Conservation (phyloP, 805 yeast genomes). For the Candida fluviatilis region DNA sequence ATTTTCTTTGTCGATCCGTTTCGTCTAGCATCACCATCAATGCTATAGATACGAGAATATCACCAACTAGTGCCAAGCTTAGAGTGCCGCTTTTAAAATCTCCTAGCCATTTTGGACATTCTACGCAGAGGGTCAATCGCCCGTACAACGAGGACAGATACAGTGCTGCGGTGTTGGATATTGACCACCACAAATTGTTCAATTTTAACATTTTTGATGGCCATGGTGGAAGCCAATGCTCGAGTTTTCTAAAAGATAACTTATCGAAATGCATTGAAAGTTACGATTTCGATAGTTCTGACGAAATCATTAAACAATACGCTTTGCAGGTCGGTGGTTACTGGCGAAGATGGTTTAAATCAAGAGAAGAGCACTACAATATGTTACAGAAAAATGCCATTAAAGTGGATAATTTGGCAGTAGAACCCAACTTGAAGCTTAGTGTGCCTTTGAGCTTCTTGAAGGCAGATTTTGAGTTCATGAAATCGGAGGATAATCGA, state of each 20-base stretch:
- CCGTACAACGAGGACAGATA: conserved; percentile 77
- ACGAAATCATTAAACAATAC: conserved; percentile 51
- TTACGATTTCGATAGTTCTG: conserved; percentile 27
- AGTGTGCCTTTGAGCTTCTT: conserved; percentile 64
- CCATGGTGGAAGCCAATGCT: conserved; percentile 84
- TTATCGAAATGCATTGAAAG: conserved; percentile 53
- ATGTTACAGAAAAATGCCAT: conserved; percentile 18
- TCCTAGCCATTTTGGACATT: conserved; percentile 78
- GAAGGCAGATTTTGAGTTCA: conserved; percentile 60
- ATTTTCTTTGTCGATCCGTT: conserved; percentile 7
- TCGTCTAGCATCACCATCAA: conserved; percentile 26
- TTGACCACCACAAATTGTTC: conserved; percentile 36
- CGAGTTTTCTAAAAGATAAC: conserved; percentile 52
- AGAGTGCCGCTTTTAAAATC: conserved; percentile 57
- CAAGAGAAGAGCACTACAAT: conserved; percentile 31
- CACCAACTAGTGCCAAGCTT: conserved; percentile 24
- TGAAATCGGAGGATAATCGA: conserved; percentile 32
- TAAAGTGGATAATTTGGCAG: conserved; percentile 11
- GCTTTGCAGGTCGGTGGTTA: conserved; percentile 66
- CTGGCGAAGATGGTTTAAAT: conserved; percentile 74
- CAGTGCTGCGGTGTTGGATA: conserved; percentile 56
- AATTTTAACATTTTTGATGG: conserved; percentile 85
- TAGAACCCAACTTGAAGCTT: conserved; percentile 52
- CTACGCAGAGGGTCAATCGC: conserved; percentile 70
- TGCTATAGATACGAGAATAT: conserved; percentile 15